Base-by-base conservation (phyloP, 768 basidiomycete species). In the Termitomyces heimii region DNA sequence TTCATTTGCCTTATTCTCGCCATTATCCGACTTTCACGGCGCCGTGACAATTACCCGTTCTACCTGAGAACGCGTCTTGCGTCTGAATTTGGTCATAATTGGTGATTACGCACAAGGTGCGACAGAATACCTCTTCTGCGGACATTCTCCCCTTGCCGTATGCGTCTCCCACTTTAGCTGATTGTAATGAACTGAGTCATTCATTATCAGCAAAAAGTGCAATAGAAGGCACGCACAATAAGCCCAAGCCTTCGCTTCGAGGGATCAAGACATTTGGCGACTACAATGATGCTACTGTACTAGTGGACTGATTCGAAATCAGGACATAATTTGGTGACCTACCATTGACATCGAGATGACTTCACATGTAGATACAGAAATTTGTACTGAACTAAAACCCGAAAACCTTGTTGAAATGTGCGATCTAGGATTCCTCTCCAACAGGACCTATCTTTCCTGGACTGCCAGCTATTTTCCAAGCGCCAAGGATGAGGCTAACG, bases 401-500 rank as follows among this genome's bases (percentile, higher is more conserved):
- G 48, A 22, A 14, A 16, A 7, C 22, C 20, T 32, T n/a, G 34
- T 40, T 20, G 39, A 40, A 40, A 4, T 40, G 18, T 16, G 16
- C 31, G n/a, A 53, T 53, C 16, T 31, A 54, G 22, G 14, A 29
- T 4, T 44, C 65, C 44, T 78, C 74, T 26, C 76, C 78, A 6
- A 81, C 79, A 16, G 79, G 69, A 32, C 75, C 84, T 16, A 76
- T 68, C 54, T 69, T 78, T 5, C 89, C 89, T 2, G 90, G 90
- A 62, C 83, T 84, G 16, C 90, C 89, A 12, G 90, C 88, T 18
- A 81, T 75, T 68, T 81, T 83, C 96, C 95, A 98, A n/a, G 93
- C 93, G 13, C 86, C 87, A 24, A 94, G 73, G 60, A 98, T 82
- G 34, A 98, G 78, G 37, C 85, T 83, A 16, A 87, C 82, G 8